Conservation (phyloP, 2,329 filamentous ascomycete species). For the Davidsoniella neocaledoniae region DNA sequence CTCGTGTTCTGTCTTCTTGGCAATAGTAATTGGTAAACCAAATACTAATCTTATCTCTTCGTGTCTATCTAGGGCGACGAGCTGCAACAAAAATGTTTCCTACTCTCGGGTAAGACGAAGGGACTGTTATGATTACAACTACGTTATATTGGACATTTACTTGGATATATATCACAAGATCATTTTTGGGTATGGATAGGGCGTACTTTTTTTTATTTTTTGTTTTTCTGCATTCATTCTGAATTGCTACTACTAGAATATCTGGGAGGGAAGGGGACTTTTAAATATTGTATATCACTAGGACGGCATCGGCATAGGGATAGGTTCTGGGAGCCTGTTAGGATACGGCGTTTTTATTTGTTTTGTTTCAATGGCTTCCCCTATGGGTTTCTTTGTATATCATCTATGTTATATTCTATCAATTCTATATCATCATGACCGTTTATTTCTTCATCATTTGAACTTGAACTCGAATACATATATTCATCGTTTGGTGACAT, state of each 20-base stretch:
- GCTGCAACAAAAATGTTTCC: slow-evolving; percentile 28
- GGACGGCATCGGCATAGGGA: not conserved
- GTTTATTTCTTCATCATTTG: too few species aligned
- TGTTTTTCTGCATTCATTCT: too few species aligned
- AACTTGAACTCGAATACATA: too few species aligned
- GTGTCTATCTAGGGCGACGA: slow-evolving; percentile 24
- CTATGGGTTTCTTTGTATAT: too few species aligned
- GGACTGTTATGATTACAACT: not conserved
- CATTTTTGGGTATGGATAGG: not conserved
- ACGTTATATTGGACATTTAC: not conserved
- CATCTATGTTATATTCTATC: too few species aligned
- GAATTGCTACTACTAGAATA: too few species aligned
- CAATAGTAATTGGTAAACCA: not conserved
- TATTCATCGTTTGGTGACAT: too few species aligned
- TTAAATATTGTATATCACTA: not conserved
- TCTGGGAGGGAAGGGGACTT: too few species aligned
- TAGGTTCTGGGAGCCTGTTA: not conserved
- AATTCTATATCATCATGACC: too few species aligned
- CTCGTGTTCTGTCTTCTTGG: not conserved
- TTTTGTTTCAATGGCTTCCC: too few species aligned
- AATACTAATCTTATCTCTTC: not conserved
- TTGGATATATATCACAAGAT: too few species aligned
- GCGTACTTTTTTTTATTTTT: too few species aligned
- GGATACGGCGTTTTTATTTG: not conserved
- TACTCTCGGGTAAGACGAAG: slow-evolving; percentile 17